phyloP scores from a whole-genome alignment of 2,329 filamentous ascomycete genomes.

The Orbilia blumenaviensis region DNA sequence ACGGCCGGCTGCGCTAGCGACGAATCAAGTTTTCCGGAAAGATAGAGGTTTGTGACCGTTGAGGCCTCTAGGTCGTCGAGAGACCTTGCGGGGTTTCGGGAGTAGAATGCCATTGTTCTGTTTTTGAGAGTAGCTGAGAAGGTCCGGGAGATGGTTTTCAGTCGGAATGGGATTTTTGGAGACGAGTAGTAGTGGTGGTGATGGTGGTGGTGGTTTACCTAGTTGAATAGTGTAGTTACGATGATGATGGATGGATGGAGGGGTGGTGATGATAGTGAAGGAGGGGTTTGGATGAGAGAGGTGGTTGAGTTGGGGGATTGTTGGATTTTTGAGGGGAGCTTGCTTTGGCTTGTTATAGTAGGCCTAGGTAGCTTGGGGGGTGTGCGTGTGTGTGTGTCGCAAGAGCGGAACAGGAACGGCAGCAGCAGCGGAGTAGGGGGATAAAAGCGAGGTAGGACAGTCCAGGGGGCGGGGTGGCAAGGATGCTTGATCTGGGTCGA shows the following conservation, averaged over 20 bases:
- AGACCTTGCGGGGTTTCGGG: background rate
- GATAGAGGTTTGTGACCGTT: conserved; percentile 18
- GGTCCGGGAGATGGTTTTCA: background rate
- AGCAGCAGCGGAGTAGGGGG: too few species aligned
- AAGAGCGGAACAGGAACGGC: too few species aligned
- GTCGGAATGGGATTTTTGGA: conserved; percentile 1
- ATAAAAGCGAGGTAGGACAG: too few species aligned
- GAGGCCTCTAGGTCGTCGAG: background rate
- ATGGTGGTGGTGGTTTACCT: background rate
- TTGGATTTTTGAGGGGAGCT: conserved; percentile 23
- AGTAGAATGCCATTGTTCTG: background rate
- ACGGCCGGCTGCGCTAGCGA: conserved; percentile 31
- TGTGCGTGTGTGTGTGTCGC: too few species aligned
- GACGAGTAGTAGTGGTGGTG: background rate
- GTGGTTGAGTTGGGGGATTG: conserved; percentile 17
- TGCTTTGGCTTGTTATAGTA: too few species aligned
- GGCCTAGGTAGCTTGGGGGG: background rate
- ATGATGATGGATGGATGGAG: background rate
- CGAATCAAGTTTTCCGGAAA: conserved; percentile 26
- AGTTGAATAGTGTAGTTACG: too few species aligned
- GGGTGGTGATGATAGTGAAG: background rate
- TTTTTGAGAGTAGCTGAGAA: conserved; percentile 1
- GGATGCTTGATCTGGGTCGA: too few species aligned
- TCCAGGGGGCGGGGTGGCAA: too few species aligned
- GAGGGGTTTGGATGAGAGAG: background rate